Conservation (phyloP, 306 rosid genomes). For the Albizia julibrissin region DNA sequence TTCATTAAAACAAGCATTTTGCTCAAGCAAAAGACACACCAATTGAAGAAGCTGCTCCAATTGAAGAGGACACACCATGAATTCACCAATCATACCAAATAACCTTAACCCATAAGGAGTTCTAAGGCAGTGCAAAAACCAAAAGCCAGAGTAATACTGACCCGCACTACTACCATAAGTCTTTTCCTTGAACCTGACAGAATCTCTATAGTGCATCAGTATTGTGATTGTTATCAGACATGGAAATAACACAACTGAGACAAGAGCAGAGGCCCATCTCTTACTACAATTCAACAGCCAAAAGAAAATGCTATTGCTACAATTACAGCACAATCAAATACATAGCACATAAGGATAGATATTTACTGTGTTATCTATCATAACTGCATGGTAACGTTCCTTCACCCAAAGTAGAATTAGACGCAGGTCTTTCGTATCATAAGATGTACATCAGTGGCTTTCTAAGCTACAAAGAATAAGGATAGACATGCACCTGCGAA, state of each 20-base stretch:
- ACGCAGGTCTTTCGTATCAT: background rate
- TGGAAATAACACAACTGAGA: constrained; percentile 11
- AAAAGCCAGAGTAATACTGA: too few relatives aligned
- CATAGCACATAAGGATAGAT: background rate
- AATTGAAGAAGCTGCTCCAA: too few relatives aligned
- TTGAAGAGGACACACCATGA: too few relatives aligned
- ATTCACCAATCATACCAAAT: too few relatives aligned
- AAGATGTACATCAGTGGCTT: background rate
- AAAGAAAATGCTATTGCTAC: background rate
- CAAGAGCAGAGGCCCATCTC: constrained; percentile 9
- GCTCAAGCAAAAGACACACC: too few relatives aligned
- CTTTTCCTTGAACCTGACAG: constrained; percentile 85
- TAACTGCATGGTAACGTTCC: background rate
- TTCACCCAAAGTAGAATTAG: background rate
- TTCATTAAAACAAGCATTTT: too few relatives aligned
- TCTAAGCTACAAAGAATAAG: background rate
- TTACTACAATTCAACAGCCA: background rate
- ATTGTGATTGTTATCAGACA: constrained; percentile 9
- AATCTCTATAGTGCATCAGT: constrained; percentile 10
- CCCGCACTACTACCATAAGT: constrained; percentile 70
- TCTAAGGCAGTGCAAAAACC: too few relatives aligned
- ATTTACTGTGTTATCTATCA: too few relatives aligned
- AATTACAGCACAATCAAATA: background rate
- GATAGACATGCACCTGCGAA: constrained; percentile 3
- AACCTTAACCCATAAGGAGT: too few relatives aligned